A percentile compares a stretch with the other conserved stretches of the same genome.
Conservation (phyloP, 805 yeast genomes). For the Spathaspora girioi region DNA sequence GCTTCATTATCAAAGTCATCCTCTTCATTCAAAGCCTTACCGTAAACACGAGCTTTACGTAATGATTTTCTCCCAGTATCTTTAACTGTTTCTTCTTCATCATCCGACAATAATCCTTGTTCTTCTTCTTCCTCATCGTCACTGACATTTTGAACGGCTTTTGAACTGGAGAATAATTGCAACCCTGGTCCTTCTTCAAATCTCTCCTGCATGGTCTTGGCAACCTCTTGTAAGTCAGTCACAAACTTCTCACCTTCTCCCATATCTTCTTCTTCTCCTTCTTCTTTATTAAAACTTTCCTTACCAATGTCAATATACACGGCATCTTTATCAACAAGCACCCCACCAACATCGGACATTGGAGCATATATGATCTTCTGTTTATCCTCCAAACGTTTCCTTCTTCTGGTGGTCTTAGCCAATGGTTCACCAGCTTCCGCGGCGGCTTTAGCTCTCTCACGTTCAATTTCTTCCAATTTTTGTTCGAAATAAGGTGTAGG, state of each 20-base stretch:
- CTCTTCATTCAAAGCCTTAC: slow-evolving; percentile 47
- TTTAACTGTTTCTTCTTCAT: slow-evolving; percentile 23
- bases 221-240: slow-evolving; percentile 72
- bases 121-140: slow-evolving; percentile 37
- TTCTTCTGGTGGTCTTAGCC: slow-evolving; percentile 56
- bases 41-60: slow-evolving; percentile 60
- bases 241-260: slow-evolving; percentile 89
- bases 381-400: slow-evolving; percentile 90
- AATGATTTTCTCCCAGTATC: slow-evolving; percentile 58
- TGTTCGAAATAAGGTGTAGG: slow-evolving; percentile 95
- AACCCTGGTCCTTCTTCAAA: slow-evolving; percentile 64
- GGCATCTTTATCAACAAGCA: slow-evolving; percentile 93
- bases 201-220: slow-evolving; percentile 55
- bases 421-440: slow-evolving; percentile 54
- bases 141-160: slow-evolving; percentile 37
- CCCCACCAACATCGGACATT: slow-evolving; percentile 99
- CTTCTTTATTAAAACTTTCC: slow-evolving; percentile 54
- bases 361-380: slow-evolving; percentile 96
- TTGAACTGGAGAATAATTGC: slow-evolving; percentile 66
- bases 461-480: slow-evolving; percentile 72
- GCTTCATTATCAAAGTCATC: slow-evolving; percentile 40
- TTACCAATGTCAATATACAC: slow-evolving; percentile 84
- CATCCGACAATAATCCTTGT: slow-evolving; percentile 22
- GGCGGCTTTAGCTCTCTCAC: slow-evolving; percentile 68
- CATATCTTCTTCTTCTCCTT: slow-evolving; percentile 33